Conservation (phyloP, 1,139 yeast species). For the Candida sojae region DNA sequence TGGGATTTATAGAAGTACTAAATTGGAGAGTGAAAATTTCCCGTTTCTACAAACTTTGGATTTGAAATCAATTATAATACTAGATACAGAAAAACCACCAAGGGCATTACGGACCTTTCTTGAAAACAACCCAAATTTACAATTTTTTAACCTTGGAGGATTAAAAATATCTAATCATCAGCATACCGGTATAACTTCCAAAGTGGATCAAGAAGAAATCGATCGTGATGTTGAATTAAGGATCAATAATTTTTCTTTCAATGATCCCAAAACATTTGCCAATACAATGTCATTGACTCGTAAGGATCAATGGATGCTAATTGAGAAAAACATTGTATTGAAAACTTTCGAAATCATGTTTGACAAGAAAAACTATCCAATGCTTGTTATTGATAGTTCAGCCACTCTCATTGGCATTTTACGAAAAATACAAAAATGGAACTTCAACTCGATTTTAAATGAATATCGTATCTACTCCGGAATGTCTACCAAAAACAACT, state of each 20-base stretch:
- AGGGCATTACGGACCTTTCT: constrained; percentile 51
- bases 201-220: constrained; percentile 13
- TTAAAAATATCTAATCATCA: constrained; percentile 46
- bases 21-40: constrained; percentile 56
- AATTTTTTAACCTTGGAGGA: constrained; percentile 47
- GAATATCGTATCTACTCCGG: constrained; percentile 79
- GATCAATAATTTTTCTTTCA: not conserved
- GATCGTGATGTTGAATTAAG: constrained; percentile 17
- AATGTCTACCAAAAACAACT: constrained; percentile 63
- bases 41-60: constrained; percentile 67
- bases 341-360: constrained; percentile 62
- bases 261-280: constrained; percentile 1
- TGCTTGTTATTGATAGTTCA: constrained; percentile 76
- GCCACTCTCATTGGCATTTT: constrained; percentile 79
- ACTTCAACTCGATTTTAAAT: constrained; percentile 75
- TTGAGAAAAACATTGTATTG: constrained; percentile 57
- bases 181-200: constrained; percentile 27
- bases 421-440: constrained; percentile 86
- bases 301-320: constrained; percentile 71
- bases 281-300: constrained; percentile 1
- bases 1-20: constrained; percentile 64
- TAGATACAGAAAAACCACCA: constrained; percentile 76
- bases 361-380: constrained; percentile 65
- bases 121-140: constrained; percentile 38
- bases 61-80: constrained; percentile 56